Evolutionary conservation across 768 basidiomycete species (phyloP).

Genomic region (Suillus luteus): DNA sequence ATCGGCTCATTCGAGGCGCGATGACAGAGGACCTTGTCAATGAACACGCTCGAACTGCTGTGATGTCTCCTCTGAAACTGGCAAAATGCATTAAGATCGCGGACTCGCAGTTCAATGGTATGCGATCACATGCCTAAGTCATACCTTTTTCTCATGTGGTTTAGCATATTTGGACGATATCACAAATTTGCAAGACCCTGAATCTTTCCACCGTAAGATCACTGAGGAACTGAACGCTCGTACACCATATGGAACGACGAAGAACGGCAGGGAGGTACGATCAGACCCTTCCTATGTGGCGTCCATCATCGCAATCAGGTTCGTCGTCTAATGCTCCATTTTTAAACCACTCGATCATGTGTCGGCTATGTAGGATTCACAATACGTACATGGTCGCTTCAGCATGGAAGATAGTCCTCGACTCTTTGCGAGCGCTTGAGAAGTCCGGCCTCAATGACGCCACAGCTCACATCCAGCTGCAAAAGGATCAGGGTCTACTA

Average conservation of each 20-base stretch:
- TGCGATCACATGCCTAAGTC: slow-evolving; percentile 18
- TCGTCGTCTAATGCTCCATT: slow-evolving; percentile 18
- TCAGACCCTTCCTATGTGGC: slow-evolving; percentile 56
- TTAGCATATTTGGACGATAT: slow-evolving; percentile 73
- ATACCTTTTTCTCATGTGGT: slow-evolving; percentile 17
- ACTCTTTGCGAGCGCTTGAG: slow-evolving; percentile 57
- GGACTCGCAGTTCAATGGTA: slow-evolving; percentile 73
- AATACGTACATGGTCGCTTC: slow-evolving; percentile 83
- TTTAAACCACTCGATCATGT: slow-evolving; percentile 8
- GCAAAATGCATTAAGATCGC: slow-evolving; percentile 67
- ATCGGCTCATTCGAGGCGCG: slow-evolving; percentile 12
- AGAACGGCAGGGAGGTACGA: slow-evolving; percentile 30
- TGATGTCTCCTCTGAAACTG: slow-evolving; percentile 65
- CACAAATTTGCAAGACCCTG: slow-evolving; percentile 62
- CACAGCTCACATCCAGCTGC: slow-evolving; percentile 54
- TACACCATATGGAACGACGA: slow-evolving; percentile 31
- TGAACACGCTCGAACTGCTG: slow-evolving; percentile 54
- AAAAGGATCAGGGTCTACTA: slow-evolving; percentile 51
- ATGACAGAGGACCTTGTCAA: slow-evolving; percentile 63
- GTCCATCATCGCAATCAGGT: slow-evolving; percentile 62
- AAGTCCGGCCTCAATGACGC: slow-evolving; percentile 55
- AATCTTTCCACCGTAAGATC: slow-evolving; percentile 60
- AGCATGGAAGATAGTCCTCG: slow-evolving; percentile 74
- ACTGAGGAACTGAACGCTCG: slow-evolving; percentile 58
- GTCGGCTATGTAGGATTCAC: slow-evolving; percentile 57